Evolutionary conservation across 108 stramenopile genomes (phyloP).

Genomic region (Aurantiochytrium sp.): DNA sequence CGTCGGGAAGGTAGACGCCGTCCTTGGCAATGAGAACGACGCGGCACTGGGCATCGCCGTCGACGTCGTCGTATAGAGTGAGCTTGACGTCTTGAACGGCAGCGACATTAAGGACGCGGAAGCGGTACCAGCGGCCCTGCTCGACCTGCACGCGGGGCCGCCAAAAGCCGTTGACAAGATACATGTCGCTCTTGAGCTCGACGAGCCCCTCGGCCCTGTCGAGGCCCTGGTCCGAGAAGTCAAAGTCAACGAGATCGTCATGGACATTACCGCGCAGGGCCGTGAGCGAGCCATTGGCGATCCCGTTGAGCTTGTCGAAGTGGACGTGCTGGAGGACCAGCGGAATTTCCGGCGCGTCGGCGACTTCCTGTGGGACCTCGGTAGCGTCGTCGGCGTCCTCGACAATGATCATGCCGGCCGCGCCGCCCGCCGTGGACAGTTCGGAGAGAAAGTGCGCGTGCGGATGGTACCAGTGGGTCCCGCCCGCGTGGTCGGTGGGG

Average conservation of each 20-base stretch:
- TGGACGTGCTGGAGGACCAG: background rate
- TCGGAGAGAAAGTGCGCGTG: background rate
- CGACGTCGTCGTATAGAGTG: background rate
- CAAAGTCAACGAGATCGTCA: background rate
- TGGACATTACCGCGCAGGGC: background rate
- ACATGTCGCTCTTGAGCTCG: background rate
- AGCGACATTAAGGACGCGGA: background rate
- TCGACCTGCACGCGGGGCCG: background rate
- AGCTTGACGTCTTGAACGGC: background rate
- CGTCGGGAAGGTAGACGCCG: background rate
- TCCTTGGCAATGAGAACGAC: background rate
- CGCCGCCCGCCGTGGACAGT: background rate
- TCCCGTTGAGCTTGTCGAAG: background rate
- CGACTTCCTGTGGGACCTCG: background rate
- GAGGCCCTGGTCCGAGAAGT: background rate
- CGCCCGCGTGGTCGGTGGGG: background rate
- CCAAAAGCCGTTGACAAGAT: background rate
- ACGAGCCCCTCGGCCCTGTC: background rate
- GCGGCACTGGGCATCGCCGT: background rate
- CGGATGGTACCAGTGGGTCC: background rate
- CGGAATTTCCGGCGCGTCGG: background rate
- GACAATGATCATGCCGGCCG: background rate
- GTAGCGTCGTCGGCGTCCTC: background rate
- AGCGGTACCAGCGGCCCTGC: background rate
- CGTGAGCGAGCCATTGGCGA: no score